A percentile compares a stretch with the other conserved stretches of the same genome.
Evolutionary conservation across 192 early-diverging fungal species (phyloP).

Genomic region (Linnemannia exigua): DNA sequence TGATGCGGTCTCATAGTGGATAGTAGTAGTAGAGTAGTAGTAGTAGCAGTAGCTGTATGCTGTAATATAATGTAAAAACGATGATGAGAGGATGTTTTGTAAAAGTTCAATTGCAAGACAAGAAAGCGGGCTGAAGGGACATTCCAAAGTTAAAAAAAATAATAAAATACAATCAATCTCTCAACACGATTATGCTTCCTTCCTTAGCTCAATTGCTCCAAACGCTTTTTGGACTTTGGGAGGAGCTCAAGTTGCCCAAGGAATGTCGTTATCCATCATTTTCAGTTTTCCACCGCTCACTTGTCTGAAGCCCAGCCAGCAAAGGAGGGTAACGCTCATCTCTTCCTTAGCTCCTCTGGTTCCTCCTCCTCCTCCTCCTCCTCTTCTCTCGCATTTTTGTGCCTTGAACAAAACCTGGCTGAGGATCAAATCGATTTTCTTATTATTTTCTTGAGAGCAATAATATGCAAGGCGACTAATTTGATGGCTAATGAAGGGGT

Average conservation of each 20-base stretch:
- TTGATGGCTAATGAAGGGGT: neutral
- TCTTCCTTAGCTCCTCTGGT: neutral
- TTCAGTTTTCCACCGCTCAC: no score
- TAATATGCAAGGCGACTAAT: constrained; percentile 6
- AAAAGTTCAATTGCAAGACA: neutral
- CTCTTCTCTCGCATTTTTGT: neutral
- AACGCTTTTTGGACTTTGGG: neutral
- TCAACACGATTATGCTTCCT: constrained; percentile 13
- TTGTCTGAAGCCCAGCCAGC: no score
- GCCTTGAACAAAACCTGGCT: neutral
- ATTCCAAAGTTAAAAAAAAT: neutral
- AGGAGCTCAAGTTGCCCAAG: neutral
- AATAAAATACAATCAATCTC: neutral
- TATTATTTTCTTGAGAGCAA: neutral
- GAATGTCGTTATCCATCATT: neutral
- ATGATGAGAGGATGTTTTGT: no score
- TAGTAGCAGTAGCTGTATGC: no score
- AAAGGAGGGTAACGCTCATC: no score
- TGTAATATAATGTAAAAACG: no score
- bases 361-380: neutral
- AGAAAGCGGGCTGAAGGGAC: no score
- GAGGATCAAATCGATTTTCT: neutral
- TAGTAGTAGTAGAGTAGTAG: no score
- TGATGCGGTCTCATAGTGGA: constrained; percentile 29
- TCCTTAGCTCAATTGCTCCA: constrained; percentile 11